These are phyloP conservation scores for Microbotryomycetes sp. DNA, from an alignment of 1,284 basidiomycete genomes.

Conservation along the genomic window DNA sequence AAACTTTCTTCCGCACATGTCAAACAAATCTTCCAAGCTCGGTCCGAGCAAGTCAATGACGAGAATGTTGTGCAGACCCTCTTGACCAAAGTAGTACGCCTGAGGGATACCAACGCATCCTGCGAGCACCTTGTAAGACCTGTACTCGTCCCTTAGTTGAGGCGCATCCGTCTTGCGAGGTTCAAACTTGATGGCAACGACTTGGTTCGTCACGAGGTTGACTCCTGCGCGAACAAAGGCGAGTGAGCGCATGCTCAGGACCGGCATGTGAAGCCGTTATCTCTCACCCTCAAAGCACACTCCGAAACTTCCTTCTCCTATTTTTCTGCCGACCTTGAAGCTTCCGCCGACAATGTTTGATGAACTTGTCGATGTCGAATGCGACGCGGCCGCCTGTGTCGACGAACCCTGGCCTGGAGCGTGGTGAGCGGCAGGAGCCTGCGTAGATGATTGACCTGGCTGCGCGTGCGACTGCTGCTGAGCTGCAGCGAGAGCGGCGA, in stretches of 20 bases:
- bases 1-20: constrained; percentile 93
- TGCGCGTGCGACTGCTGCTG: not conserved
- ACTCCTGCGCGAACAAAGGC: constrained; percentile 54
- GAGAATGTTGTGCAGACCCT: constrained; percentile 94
- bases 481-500: not conserved
- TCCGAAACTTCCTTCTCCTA: constrained; percentile 61
- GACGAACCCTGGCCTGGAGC: not conserved
- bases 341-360: constrained; percentile 57
- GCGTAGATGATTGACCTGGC: not conserved
- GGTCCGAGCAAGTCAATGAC: constrained; percentile 93
- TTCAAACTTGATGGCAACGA: constrained; percentile 97
- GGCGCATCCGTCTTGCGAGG: constrained; percentile 93
- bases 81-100: constrained; percentile 95
- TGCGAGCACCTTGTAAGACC: constrained; percentile 88
- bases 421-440: not conserved
- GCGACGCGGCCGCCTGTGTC: not conserved
- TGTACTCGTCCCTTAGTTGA: constrained; percentile 91
- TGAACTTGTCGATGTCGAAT: constrained; percentile 8
- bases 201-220: constrained; percentile 88
- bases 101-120: constrained; percentile 58
- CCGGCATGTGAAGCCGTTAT: not conserved
- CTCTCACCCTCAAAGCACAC: constrained; percentile 88
- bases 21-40: constrained; percentile 86
- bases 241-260: not conserved
- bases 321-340: constrained; percentile 75